Percentiles rank a stretch among this genome's conserved stretches.
phyloP scores from a whole-genome alignment of 2,329 filamentous ascomycete species.

The Trichoderma hamatum region DNA sequence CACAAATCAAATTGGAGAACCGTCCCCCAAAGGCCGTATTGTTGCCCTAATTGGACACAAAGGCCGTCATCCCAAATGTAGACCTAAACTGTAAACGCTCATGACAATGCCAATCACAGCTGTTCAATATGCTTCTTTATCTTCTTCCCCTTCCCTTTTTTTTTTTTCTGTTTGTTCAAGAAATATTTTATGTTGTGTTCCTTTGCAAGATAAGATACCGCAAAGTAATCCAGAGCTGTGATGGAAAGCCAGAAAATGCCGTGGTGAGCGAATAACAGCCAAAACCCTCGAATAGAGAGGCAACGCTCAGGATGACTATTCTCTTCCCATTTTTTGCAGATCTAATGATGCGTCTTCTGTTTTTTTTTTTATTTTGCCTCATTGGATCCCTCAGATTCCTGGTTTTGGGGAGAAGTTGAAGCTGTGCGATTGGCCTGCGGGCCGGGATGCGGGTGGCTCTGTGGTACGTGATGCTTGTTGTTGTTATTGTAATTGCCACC shows the following conservation, averaged over 20 bases:
- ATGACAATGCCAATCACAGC: slow-evolving; percentile 29
- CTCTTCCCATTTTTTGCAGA: slow-evolving; percentile 23
- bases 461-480: slow-evolving; percentile 54
- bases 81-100: slow-evolving; percentile 25
- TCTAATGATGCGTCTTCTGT: slow-evolving; percentile 25
- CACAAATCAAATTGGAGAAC: neutral
- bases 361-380: slow-evolving; percentile 47
- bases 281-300: slow-evolving; percentile 31
- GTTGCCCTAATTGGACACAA: neutral
- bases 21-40: neutral
- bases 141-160: neutral
- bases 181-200: neutral
- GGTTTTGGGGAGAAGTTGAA: slow-evolving; percentile 40
- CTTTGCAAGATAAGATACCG: slow-evolving; percentile 23
- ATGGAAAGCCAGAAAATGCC: slow-evolving; percentile 33
- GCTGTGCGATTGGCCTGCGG: slow-evolving; percentile 42
- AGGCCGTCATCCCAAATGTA: slow-evolving; percentile 14
- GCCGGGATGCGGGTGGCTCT: slow-evolving; percentile 46
- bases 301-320: slow-evolving; percentile 30
- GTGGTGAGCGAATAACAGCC: slow-evolving; percentile 32
- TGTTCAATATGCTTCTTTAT: slow-evolving; percentile 24
- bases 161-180: neutral
- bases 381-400: slow-evolving; percentile 46
- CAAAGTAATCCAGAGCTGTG: slow-evolving; percentile 30
- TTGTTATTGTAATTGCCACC: slow-evolving; percentile 59